Evolutionary conservation across 1,284 basidiomycete species (phyloP), one percentile per base, ranked within the genome.

Genomic region (Leccinum pallidistipes): DNA sequence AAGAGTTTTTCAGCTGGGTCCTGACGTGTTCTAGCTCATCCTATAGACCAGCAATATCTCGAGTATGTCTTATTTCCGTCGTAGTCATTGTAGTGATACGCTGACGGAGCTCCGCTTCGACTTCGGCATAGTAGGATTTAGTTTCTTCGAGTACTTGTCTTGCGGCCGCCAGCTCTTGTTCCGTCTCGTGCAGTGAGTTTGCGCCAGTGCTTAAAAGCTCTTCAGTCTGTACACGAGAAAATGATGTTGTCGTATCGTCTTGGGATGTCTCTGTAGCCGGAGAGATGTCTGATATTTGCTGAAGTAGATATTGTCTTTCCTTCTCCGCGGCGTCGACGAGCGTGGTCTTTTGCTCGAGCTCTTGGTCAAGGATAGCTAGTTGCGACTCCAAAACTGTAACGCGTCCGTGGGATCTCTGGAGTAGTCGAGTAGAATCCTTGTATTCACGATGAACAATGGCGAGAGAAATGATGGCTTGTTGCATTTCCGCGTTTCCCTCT

Each of bases 391-490:
- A 52, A 18, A 56, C 63, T 31, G 56, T 21, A 9, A 36, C 49
- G 14, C 51, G 53, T 29, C 55, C 51, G 24, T 53, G 56, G 29
- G 29, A 64, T 40, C 6, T 40, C 16, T 60, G 63, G 32, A 69
- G 64, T n/a, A 38, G 69, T 47, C 40, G 63, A 50, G 38, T 12
- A 40, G 54, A 64, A 54, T 64, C 55, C 57, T 62, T 65, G 62
- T 73, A 65, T 55, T 52, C 56, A 18, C 51, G 63, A 18, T 74
- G 72, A 5, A 75, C 57, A 32, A 69, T 57, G 4, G 77, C 73
- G 10, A 81, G 71, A 31, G 77, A 73, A 38, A 78, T 56, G 11
- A 73, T 65, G 3, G 68, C 66, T 27, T 76, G 29, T 21, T 65
- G 69, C 18, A 66, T 58, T 49, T 74, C 70, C 29, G 60, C 58